Conservation (phyloP, 495 filamentous ascomycete genomes). For the Aspergillus nidulans region DNA sequence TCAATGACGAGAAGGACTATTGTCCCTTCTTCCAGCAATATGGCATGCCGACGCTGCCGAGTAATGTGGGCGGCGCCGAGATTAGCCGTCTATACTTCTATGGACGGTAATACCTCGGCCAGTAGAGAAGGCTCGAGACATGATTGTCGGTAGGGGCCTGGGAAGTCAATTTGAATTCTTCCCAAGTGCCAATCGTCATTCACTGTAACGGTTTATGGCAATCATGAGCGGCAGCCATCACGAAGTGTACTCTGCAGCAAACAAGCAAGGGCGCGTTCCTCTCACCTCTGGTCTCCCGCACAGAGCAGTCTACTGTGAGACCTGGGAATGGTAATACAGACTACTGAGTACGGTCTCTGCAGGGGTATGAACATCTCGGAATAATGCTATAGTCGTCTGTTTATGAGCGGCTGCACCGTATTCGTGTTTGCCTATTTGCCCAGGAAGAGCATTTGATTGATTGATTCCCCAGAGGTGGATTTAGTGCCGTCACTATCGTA, state of each 20-base stretch:
- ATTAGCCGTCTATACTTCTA: neutral
- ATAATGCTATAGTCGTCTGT: neutral
- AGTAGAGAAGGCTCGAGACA: neutral
- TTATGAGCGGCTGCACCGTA: neutral
- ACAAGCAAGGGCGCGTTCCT: neutral
- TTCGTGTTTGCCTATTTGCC: neutral
- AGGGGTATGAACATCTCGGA: neutral
- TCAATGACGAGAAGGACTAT: neutral
- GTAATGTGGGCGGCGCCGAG: neutral
- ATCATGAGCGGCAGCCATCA: neutral
- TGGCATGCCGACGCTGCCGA: constrained; percentile 1
- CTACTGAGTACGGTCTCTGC: neutral
- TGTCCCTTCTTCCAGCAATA: neutral
- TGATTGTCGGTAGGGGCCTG: neutral
- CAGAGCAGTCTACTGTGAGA: neutral
- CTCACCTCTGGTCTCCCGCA: neutral
- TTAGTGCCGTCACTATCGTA: constrained; percentile 4
- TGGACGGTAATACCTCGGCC: neutral
- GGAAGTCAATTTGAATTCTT: neutral
- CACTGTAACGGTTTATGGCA: neutral
- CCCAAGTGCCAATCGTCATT: neutral
- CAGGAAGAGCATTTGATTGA: neutral
- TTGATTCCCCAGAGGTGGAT: constrained; percentile 5
- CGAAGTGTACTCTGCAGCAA: neutral
- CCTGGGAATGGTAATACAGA: neutral